phyloP scores from a whole-genome alignment of 2,329 filamentous ascomycete genomes.

The Coniochaeta sp. region DNA sequence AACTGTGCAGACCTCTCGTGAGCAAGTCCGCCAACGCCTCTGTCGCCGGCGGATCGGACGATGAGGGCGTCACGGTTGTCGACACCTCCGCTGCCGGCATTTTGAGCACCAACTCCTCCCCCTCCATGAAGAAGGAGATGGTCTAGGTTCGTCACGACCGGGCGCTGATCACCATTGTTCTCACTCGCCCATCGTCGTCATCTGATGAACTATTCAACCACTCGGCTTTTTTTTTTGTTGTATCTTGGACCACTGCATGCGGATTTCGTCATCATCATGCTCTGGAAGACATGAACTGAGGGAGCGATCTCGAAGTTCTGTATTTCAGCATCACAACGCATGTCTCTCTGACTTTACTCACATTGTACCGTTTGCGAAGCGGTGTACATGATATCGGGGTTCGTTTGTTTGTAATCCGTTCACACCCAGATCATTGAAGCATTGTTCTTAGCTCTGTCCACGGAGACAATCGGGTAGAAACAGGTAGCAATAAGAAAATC shows the following conservation, averaged over 20 bases:
- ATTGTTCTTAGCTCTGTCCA: background rate
- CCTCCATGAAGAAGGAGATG: conserved; percentile 38
- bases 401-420: background rate
- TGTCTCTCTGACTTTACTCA: conserved; percentile 1
- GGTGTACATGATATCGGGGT: background rate
- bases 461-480: background rate
- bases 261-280: background rate
- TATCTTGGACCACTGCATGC: background rate
- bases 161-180: background rate
- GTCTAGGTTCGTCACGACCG: conserved; percentile 15
- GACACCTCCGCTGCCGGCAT: conserved; percentile 37
- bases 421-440: background rate
- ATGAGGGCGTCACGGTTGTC: conserved; percentile 48
- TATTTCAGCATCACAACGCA: background rate
- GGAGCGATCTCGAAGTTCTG: background rate
- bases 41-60: conserved; percentile 29
- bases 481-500: background rate
- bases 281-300: background rate
- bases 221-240: background rate
- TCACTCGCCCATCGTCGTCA: background rate
- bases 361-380: background rate
- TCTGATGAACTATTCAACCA: background rate
- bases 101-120: conserved; percentile 42
- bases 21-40: background rate
- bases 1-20: background rate